Conservation (phyloP, 2,329 filamentous ascomycete genomes). For the Arthrobotrys entomopaga region DNA sequence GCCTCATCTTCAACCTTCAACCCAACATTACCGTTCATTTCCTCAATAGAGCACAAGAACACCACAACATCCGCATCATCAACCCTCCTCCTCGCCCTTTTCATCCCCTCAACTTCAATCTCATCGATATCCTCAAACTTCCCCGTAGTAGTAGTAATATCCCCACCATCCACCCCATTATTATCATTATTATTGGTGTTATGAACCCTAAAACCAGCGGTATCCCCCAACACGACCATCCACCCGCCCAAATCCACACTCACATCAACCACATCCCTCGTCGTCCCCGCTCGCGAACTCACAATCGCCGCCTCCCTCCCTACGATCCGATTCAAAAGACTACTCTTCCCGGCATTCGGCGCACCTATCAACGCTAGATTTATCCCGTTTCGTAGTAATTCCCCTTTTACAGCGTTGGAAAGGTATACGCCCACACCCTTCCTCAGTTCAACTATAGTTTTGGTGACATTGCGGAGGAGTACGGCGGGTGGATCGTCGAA, state of each 20-base stretch:
- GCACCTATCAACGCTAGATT: conserved; percentile 86
- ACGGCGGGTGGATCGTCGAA: conserved; percentile 86
- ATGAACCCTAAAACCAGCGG: conserved; percentile 77
- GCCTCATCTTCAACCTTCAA: conserved; percentile 56
- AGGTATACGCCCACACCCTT: conserved; percentile 75
- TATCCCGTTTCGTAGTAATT: conserved; percentile 85
- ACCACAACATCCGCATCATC: conserved; percentile 85
- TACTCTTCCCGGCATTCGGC: conserved; percentile 95
- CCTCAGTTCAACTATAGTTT: conserved; percentile 72
- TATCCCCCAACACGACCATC: conserved; percentile 93
- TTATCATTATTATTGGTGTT: conserved; percentile 48
- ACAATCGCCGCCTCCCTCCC: conserved; percentile 96
- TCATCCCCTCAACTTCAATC: conserved; percentile 90
- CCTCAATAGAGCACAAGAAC: conserved; percentile 79
- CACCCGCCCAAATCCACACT: conserved; percentile 89
- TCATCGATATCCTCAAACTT: conserved; percentile 68
- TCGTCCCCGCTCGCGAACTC: conserved; percentile 90
- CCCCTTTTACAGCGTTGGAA: conserved; percentile 80
- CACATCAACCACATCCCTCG: conserved; percentile 91
- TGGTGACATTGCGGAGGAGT: conserved; percentile 75
- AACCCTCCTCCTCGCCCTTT: conserved; percentile 82
- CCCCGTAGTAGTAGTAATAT: conserved; percentile 36
- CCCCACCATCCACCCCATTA: conserved; percentile 44
- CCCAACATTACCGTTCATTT: conserved; percentile 59
- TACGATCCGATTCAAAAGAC: conserved; percentile 86